phyloP scores from a whole-genome alignment of 148 eudicot genomes.

The Cornus suecica region DNA sequence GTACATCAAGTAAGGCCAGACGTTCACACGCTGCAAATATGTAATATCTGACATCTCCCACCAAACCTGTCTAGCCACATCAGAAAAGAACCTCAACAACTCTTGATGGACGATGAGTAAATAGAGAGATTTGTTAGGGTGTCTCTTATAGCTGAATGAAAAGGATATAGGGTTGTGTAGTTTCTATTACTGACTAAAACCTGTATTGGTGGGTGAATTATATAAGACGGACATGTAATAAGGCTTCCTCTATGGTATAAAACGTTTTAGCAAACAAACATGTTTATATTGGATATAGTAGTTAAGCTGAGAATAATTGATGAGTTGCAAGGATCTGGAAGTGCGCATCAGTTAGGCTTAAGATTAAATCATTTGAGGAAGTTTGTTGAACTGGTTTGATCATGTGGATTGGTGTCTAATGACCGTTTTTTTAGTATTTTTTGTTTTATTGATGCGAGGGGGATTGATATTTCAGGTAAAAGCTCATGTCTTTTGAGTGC shows the following conservation, averaged over 20 bases:
- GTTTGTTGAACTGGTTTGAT: not conserved
- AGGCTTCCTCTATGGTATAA: not conserved
- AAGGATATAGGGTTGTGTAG: not conserved
- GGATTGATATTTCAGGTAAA: too few relatives aligned
- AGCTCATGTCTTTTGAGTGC: too few relatives aligned
- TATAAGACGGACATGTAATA: not conserved
- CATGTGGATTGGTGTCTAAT: not conserved
- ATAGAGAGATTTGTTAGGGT: not conserved
- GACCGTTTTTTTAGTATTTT: not conserved
- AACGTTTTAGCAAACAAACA: not conserved
- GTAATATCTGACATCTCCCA: too few relatives aligned
- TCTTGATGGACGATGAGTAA: not conserved
- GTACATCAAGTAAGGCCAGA: too few relatives aligned
- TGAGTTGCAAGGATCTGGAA: not conserved
- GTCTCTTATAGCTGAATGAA: not conserved
- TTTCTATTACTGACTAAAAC: not conserved
- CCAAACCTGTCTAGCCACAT: too few relatives aligned
- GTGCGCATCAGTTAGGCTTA: not conserved
- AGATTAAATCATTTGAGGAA: not conserved
- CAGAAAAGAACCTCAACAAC: too few relatives aligned
- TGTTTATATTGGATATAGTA: not conserved
- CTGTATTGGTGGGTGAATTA: not conserved
- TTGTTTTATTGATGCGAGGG: too few relatives aligned
- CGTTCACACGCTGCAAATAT: too few relatives aligned
- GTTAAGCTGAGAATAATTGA: not conserved